Conservation (phyloP, 2,329 filamentous ascomycete genomes). For the Penicillium sp. region DNA sequence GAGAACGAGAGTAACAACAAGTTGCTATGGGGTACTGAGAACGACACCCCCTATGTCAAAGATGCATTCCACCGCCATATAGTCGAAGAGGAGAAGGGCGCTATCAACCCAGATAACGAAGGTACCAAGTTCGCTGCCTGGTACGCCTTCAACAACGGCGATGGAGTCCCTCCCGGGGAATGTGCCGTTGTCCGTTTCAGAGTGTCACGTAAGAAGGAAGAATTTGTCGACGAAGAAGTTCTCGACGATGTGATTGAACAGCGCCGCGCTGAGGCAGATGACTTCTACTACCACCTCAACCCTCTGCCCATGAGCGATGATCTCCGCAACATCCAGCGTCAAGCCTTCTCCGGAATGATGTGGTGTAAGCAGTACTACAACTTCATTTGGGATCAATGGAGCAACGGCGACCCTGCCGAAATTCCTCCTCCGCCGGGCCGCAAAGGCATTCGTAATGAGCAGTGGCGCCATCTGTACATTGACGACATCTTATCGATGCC, state of each 20-base stretch:
- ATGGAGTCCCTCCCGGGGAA: conserved; percentile 78
- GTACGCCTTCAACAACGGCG: conserved; percentile 83
- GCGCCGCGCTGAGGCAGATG: conserved; percentile 80
- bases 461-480: conserved; percentile 91
- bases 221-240: conserved; percentile 80
- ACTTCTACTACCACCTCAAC: conserved; percentile 90
- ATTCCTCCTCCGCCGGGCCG: conserved; percentile 73
- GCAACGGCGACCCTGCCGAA: conserved; percentile 81
- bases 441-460: conserved; percentile 71
- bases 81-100: conserved; percentile 68
- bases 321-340: conserved; percentile 84
- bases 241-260: conserved; percentile 87
- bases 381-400: conserved; percentile 97
- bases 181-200: conserved; percentile 93
- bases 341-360: conserved; percentile 93
- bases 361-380: conserved; percentile 97
- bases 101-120: conserved; percentile 67
- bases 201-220: conserved; percentile 64
- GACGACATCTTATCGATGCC: conserved; percentile 97
- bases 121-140: conserved; percentile 88
- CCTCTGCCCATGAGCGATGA: conserved; percentile 90
- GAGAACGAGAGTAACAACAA: conserved; percentile 91
- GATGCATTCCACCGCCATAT: conserved; percentile 89
- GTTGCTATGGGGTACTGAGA: conserved; percentile 65
- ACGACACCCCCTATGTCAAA: conserved; percentile 78